Conservation (phyloP, 73 alveolate genomes). For the Halteria grandinella region DNA sequence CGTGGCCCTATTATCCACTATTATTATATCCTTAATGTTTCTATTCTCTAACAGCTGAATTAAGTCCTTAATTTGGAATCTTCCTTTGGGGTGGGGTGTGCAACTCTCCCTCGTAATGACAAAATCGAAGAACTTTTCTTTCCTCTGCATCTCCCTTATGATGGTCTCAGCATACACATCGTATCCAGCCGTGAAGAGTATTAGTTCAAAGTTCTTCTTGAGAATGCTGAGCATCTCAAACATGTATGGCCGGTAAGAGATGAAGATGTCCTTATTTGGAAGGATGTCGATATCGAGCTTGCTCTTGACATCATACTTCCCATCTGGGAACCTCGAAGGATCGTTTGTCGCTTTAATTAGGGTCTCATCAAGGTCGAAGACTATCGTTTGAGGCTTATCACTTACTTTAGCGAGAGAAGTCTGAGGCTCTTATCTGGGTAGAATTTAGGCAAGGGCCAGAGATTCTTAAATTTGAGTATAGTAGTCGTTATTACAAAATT, state of each 20-base stretch:
- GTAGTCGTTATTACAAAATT: no score
- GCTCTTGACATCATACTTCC: not conserved
- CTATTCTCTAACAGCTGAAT: constrained; percentile 1
- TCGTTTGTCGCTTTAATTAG: constrained; percentile 12
- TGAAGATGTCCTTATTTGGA: not conserved
- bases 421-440: no score
- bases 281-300: not conserved
- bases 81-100: not conserved
- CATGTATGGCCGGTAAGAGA: constrained; percentile 5
- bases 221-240: constrained; percentile 12
- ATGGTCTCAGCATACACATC: constrained; percentile 6
- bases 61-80: not conserved
- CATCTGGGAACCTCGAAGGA: not conserved
- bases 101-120: constrained; percentile 4
- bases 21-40: constrained; percentile 7
- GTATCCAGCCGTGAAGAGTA: constrained; percentile 31
- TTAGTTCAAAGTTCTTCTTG: constrained; percentile 7
- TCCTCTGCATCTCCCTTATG: not conserved
- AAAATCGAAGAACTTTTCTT: constrained; percentile 23
- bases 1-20: constrained; percentile 23
- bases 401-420: no score
- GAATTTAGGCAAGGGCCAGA: no score
- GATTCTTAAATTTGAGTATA: no score
- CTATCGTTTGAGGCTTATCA: constrained; percentile 8
- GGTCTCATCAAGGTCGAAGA: constrained; percentile 35